Base-by-base conservation (phyloP, 78 protist genomes). In the Diacronema lutheri region DNA sequence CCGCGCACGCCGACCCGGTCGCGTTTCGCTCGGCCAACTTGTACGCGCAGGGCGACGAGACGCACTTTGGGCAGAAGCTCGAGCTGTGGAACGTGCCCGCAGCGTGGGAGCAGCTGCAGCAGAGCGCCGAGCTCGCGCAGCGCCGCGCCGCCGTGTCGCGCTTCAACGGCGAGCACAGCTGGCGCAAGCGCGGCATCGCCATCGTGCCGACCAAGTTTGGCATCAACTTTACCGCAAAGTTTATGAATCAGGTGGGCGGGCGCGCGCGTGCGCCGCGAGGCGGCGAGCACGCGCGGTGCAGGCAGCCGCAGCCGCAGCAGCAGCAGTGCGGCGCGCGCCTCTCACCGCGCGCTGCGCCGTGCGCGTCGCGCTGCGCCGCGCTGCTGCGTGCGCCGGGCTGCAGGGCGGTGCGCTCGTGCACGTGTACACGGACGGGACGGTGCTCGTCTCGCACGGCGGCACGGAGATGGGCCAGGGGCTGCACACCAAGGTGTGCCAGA, bases 381-480 rank as follows among this genome's bases (percentile, higher is more conserved):
- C n/a, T n/a, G n/a, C n/a, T n/a, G n/a, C n/a, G n/a, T n/a, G n/a
- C n/a, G n/a, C n/a, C 31, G 19, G 25, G 6, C 35, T 23, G 19
- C 71, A 57, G 61, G 57, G 83, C 31, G 50, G 71, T 14, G 94
- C 92, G 41, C 87, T 88, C 35, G 91, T 88, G 37, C 92, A 89
- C 81, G 62, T 94, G 19, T 89, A 96, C 79, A 40, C 88, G 26
- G 99, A 98, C 91, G 99, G 99, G 0, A 57, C 97, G 13, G 95
- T 97, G 14, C 61, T 93, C 25, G 93, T 98, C 16, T 79, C 94
- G 37, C 97, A 95, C 93, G 97, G 98, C 41, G 99, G 99, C n/a
- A 85, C 89, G 23, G 99, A 97, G 55, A 96, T 97, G 96, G 99
- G 99, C 29, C 99, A 98, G 74, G 98, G 98, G 41, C 86, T 97